phyloP scores from a whole-genome alignment of 1,284 basidiomycete genomes.

The Albatrellus sp. region DNA sequence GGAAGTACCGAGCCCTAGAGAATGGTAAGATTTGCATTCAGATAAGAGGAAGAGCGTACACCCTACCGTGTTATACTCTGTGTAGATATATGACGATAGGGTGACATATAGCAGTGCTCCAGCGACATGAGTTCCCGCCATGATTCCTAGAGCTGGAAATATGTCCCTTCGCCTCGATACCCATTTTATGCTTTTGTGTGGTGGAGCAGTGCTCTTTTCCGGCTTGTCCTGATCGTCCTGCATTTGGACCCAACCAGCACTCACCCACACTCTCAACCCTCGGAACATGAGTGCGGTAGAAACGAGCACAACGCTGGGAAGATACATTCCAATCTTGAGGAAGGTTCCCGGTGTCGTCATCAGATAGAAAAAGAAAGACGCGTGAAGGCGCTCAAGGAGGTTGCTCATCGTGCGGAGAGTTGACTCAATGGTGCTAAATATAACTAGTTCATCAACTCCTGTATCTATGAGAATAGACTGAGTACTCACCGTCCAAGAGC shows the following conservation, averaged over 20 bases:
- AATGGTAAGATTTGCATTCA: neutral
- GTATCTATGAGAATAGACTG: neutral
- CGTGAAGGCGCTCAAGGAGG: constrained; percentile 85
- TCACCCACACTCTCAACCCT: constrained; percentile 63
- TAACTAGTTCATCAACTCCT: constrained; percentile 1
- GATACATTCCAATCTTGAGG: constrained; percentile 80
- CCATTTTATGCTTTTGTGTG: constrained; percentile 18
- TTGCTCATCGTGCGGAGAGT: constrained; percentile 85
- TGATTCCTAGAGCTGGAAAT: constrained; percentile 35
- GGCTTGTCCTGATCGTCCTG: constrained; percentile 16
- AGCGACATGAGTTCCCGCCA: constrained; percentile 40
- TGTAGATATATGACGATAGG: constrained; percentile 30
- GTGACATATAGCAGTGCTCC: constrained; percentile 36
- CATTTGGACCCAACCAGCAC: constrained; percentile 41
- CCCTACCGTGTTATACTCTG: constrained; percentile 26
- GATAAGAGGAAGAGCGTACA: constrained; percentile 2
- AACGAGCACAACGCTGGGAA: constrained; percentile 76
- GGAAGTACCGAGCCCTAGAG: neutral
- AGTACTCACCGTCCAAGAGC: constrained; percentile 67
- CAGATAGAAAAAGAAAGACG: constrained; percentile 93
- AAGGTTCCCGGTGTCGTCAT: constrained; percentile 67
- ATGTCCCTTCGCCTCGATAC: constrained; percentile 31
- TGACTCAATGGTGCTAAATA: constrained; percentile 67
- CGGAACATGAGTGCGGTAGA: constrained; percentile 74
- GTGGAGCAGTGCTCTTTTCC: neutral